Base-by-base conservation (phyloP, 306 rosid species). In the Acacia crassicarpa region DNA sequence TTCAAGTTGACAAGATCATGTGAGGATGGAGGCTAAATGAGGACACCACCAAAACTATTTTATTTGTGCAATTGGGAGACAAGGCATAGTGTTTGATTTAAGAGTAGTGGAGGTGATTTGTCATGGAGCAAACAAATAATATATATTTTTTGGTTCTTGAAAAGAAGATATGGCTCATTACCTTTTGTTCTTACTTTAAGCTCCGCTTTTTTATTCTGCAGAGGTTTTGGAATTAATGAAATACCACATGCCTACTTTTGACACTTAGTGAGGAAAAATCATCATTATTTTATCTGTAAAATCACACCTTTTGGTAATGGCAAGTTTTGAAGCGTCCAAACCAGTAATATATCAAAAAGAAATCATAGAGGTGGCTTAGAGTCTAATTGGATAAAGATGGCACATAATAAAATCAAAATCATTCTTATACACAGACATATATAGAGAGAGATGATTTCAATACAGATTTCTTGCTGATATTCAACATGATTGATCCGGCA, bases 251-350 rank as follows among this genome's bases (percentile, higher is more conserved):
- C 35, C 62, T 2, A 56, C 66, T 59, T 10, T 78, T 13, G 54
- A 74, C 66, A 11, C 38, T 25, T 6, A 14, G n/a, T 74, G 83
- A 71, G 58, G 54, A 82, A 76, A 62, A 66, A 63, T 61, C n/a
- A 51, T 38, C 27, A 56, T n/a, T 38, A 65, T 62, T 27, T 14
- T 62, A 25, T 10, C 19, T 27, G 19, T 45, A 72, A 22, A 65
- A 56, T 73, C 45, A 53, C 65, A 38, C 67, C 41, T 7, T 71
- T 78, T 73, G 83, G 54, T 27, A 48, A 23, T 77, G 66, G 79
- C 56, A 27, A 73, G 63, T 40, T 72, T 78, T 72, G 62, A 78
- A 83, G 72, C 76, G 71, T 78, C 62, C 86, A 66, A 32, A 83
- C 72, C 3, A 56, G 25, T 78, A 62, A 74, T 62, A 7, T 5